Conservation (phyloP, 1,284 basidiomycete genomes). For the Spongispora temasekensis region DNA sequence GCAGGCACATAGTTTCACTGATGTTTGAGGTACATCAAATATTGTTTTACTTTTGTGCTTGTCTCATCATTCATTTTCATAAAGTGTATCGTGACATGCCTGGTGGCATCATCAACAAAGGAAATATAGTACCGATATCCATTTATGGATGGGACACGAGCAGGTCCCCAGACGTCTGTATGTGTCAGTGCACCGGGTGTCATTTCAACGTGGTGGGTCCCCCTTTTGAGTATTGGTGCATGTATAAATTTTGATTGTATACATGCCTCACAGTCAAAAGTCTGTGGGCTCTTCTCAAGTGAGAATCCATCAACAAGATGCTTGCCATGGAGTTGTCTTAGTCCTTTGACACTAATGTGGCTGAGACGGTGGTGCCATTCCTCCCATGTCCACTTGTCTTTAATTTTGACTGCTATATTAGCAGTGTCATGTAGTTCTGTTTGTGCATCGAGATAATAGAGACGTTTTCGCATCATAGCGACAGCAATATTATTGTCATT, state of each 20-base stretch:
- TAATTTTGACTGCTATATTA: not conserved
- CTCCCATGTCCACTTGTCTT: not conserved
- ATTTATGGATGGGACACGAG: not conserved
- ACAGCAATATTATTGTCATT: not conserved
- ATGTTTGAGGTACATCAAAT: not conserved
- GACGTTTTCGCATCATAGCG: not conserved
- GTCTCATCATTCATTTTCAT: not conserved
- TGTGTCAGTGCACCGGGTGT: not conserved
- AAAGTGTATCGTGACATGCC: not conserved
- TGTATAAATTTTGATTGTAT: not conserved
- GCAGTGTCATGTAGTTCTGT: not conserved
- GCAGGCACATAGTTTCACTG: not conserved
- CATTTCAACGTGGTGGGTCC: too few relatives aligned
- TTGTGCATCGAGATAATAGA: not conserved
- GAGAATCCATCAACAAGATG: not conserved
- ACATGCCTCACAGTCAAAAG: not conserved
- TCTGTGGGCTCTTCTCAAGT: not conserved
- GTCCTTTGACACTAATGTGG: not conserved
- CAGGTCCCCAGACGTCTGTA: slow-evolving; percentile 2
- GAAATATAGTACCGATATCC: not conserved
- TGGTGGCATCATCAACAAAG: not conserved
- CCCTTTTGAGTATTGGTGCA: not conserved
- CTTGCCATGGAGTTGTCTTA: not conserved
- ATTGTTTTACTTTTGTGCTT: not conserved
- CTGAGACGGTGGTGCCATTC: not conserved